Evolutionary conservation across 495 filamentous ascomycete genomes (phyloP).

Genomic region (Tuber calosporum): DNA sequence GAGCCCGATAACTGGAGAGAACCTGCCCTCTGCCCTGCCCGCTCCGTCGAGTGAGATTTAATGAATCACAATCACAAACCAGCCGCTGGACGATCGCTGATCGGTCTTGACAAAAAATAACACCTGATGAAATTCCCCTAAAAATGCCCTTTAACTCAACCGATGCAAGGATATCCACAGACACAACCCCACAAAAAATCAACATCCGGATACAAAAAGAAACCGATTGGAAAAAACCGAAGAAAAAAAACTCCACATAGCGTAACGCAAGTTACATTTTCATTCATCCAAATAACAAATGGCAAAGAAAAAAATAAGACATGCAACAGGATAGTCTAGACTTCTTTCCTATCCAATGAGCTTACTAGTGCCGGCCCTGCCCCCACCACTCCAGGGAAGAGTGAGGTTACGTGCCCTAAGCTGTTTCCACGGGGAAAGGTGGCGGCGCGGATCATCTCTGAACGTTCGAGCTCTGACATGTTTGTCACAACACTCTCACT

Average conservation of each 20-base stretch:
- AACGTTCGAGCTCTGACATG: conserved; percentile 35
- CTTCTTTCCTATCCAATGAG: neutral
- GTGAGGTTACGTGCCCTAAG: neutral
- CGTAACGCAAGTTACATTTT: neutral
- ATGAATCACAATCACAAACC: conserved; percentile 6
- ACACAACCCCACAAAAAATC: neutral
- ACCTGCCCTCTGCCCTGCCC: neutral
- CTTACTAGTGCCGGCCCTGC: neutral
- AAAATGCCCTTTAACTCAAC: neutral
- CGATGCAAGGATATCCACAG: conserved; percentile 5
- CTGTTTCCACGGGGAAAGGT: conserved; percentile 15
- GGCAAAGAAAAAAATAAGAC: neutral
- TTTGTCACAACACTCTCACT: conserved; percentile 40
- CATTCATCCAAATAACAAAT: neutral
- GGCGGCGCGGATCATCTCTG: conserved; percentile 22
- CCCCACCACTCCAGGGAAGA: neutral
- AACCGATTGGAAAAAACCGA: neutral
- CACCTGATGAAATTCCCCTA: neutral
- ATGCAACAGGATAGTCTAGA: neutral
- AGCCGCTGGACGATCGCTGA: neutral
- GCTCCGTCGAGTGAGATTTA: conserved; percentile 17
- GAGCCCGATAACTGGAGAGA: neutral
- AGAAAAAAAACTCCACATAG: neutral
- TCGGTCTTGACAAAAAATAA: neutral
- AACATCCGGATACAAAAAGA: neutral